Conservation (phyloP, 2,329 filamentous ascomycete species). For the Phyllosticta capitalensis region DNA sequence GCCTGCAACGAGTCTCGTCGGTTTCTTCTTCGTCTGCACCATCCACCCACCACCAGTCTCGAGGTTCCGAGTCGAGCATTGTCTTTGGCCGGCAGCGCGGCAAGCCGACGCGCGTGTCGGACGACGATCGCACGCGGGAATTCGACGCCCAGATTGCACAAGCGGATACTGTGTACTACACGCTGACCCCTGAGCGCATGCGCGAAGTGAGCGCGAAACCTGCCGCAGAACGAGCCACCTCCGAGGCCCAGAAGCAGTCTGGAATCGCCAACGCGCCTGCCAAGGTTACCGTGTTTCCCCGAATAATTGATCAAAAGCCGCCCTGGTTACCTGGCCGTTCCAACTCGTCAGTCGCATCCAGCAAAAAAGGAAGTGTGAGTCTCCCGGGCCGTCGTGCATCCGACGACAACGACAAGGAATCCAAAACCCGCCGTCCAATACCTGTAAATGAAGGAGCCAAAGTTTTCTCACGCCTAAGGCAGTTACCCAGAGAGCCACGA, state of each 20-base stretch:
- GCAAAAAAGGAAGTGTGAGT: neutral
- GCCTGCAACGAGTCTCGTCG: conserved; percentile 25
- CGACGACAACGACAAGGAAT: conserved; percentile 6
- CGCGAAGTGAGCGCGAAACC: conserved; percentile 31
- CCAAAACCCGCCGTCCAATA: conserved; percentile 2
- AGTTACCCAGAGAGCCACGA: conserved; percentile 60
- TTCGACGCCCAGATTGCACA: conserved; percentile 40
- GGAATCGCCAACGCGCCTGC: neutral
- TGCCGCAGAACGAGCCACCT: neutral
- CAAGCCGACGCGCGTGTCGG: conserved; percentile 23
- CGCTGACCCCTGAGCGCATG: conserved; percentile 38
- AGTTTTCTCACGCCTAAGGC: conserved; percentile 5
- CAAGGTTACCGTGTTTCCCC: conserved; percentile 21
- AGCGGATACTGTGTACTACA: conserved; percentile 41
- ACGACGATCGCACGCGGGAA: conserved; percentile 32
- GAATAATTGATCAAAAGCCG: conserved; percentile 21
- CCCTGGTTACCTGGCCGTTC: conserved; percentile 16
- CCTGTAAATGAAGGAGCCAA: conserved; percentile 7
- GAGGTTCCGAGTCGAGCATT: conserved; percentile 25
- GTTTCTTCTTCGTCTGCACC: conserved; percentile 25
- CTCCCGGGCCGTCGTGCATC: neutral
- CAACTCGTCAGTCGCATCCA: neutral
- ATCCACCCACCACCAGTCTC: conserved; percentile 23
- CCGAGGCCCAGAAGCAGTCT: conserved; percentile 2
- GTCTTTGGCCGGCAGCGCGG: conserved; percentile 17